Base-by-base conservation (phyloP, 2,329 filamentous ascomycete species). In the Colletotrichum sp. region DNA sequence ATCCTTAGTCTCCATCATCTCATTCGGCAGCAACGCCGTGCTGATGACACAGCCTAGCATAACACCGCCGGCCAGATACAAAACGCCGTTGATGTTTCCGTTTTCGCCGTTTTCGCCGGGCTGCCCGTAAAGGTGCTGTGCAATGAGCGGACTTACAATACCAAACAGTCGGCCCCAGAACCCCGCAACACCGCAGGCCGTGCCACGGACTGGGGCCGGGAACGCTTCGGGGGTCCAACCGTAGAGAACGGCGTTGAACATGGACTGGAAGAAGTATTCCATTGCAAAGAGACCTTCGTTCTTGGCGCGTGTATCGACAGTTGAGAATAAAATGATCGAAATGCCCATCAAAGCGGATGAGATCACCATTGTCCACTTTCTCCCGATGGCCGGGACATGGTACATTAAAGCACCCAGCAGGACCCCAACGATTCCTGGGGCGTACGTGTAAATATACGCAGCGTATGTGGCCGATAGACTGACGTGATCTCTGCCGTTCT, bases 111-210 rank as follows among this genome's bases (percentile, higher is more conserved):
- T 78, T 1, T 80, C 44, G 44, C 75, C 1, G 76, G 72, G 1
- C 77, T 81, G 0, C 64, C 84, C 81, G 49, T 86, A 83, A n/a
- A 88, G 62, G 55, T 83, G 83, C 77, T 90, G 87, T 6, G 89
- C 90, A 69, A 90, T 90, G 49, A 92, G 79, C 0, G 91, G 91
- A 49, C 89, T 90, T 18, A 92, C 86, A 60, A 92, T 92, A 12
- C 89, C 88, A 78, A 91, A 91, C 28, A 92, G 70, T 3, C 91
- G 82, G 2, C 91, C 91, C 89, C 89, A 92, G 79, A 91, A 92
- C 75, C 88, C 89, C 3, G 90, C 89, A 15, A 92, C 77, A 0
- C 91, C 91, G 78, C 88, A 89, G 0, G 91, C 84, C 1, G 88
- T 90, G 6, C 88, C 89, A 44, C 88, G 81, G 18, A 90, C 86